Percentiles rank a stretch among this genome's conserved stretches.
Evolutionary conservation across 1,284 basidiomycete genomes (phyloP).

Genomic region (Moesziomyces antarcticus): DNA sequence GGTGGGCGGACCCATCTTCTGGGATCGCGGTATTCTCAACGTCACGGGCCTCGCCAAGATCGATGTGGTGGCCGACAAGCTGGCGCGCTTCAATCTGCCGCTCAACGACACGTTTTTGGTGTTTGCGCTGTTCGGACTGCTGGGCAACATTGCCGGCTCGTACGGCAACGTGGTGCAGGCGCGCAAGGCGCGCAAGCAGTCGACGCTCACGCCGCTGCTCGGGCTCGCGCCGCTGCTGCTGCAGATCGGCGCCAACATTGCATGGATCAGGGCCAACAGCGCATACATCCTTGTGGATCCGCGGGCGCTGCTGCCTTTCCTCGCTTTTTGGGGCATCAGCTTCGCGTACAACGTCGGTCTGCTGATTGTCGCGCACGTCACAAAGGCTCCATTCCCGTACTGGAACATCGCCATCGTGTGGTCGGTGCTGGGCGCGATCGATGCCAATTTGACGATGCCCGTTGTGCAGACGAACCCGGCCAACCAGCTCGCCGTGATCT

Average conservation of each 20-base stretch:
- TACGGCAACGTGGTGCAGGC: constrained; percentile 59
- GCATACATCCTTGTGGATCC: constrained; percentile 51
- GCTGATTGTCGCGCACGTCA: constrained; percentile 93
- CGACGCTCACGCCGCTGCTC: constrained; percentile 74
- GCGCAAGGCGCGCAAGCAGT: constrained; percentile 37
- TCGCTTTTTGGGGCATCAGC: constrained; percentile 87
- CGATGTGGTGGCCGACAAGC: constrained; percentile 47
- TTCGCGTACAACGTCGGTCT: constrained; percentile 81
- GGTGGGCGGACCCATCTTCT: constrained; percentile 74
- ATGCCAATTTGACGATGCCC: constrained; percentile 72
- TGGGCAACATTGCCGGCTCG: constrained; percentile 81
- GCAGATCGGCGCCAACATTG: constrained; percentile 77
- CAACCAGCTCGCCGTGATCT: constrained; percentile 77
- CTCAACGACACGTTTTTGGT: constrained; percentile 90
- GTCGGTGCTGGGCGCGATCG: constrained; percentile 80
- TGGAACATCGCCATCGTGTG: constrained; percentile 89
- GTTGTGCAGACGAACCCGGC: constrained; percentile 76
- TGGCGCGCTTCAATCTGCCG: constrained; percentile 74
- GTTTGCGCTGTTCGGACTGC: constrained; percentile 79
- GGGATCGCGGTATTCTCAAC: constrained; percentile 80
- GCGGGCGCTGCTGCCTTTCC: constrained; percentile 80
- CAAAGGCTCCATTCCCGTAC: constrained; percentile 82
- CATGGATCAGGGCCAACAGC: constrained; percentile 76
- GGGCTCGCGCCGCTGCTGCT: constrained; percentile 83
- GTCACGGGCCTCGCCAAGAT: constrained; percentile 74